Evolutionary conservation across 805 yeast genomes (phyloP), one percentile per base, ranked within the genome.

Genomic region (Saccharomycopsis guyanensis): DNA sequence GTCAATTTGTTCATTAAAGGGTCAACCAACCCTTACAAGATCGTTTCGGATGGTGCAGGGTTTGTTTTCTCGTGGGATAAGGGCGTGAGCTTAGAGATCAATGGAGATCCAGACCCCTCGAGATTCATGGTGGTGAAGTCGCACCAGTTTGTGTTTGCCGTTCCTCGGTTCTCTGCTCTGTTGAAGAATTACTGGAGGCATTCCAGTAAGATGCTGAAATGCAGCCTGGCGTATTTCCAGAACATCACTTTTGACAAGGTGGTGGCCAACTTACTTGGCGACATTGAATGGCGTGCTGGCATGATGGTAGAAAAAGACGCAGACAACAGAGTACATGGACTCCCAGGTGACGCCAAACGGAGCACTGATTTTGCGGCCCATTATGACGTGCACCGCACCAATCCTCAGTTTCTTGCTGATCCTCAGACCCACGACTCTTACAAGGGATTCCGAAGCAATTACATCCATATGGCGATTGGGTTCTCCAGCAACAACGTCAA

Each of bases 261-360:
- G 7, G 62, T 78, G 4, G 72, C 85, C 73, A 78, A 75, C 53
- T 66, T 88, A 24, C 66, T 71, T 8, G 88, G 88, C 24, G 66
- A 69, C 34, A 93, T 88, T 4, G 59, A 66, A n/a, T 88, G 96
- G 96, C 75, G 71, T 31, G 64, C 82, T 40, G 96, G 96, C 0
- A 64, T 85, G 55, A 53, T 74, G 18, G 86, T 86, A 63, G 95
- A 87, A 59, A 36, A 42, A 4, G 65, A 83, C 49, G 7, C 4
- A 4, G 35, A 20, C 29, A 19, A 31, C 24, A 39, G 57, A 57
- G 8, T 25, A 6, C 29, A 25, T 25, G 29, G 29, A 6, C 6
- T 10, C 29, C 60, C 66, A 22, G 63, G 71, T 40, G 57, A 56
- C 16, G 54, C 68, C 43, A 68, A 68, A 43, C 68, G 91, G 37